phyloP scores from a whole-genome alignment of 805 yeast genomes.

The Candida andamanensis region DNA sequence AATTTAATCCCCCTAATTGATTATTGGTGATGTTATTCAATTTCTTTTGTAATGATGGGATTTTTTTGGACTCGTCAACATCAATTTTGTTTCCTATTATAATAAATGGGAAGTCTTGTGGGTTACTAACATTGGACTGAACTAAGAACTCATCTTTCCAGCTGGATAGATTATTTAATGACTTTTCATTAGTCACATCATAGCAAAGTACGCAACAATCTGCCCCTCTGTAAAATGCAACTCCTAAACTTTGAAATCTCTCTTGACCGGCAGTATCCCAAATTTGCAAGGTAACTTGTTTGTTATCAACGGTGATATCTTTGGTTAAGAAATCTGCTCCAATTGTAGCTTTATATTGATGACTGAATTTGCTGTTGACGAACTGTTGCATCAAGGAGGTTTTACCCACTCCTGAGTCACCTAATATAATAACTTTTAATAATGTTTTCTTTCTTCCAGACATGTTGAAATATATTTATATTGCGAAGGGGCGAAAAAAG shows the following conservation, averaged over 20 bases:
- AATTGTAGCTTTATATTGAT: conserved; percentile 95
- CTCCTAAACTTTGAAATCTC: conserved; percentile 93
- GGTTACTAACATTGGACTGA: conserved; percentile 90
- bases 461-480: too few species aligned
- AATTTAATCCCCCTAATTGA: conserved; percentile 56
- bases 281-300: conserved; percentile 74
- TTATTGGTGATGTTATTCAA: conserved; percentile 41
- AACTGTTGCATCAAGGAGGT: conserved; percentile 96
- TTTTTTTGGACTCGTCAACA: conserved; percentile 84
- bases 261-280: conserved; percentile 99
- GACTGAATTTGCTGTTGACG: conserved; percentile 89
- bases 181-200: conserved; percentile 92
- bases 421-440: conserved; percentile 83
- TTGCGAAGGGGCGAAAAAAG: too few species aligned
- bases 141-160: conserved; percentile 96
- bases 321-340: conserved; percentile 96
- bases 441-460: conserved; percentile 69
- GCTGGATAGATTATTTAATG: conserved; percentile 79
- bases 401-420: conserved; percentile 97
- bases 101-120: conserved; percentile 93
- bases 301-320: conserved; percentile 81
- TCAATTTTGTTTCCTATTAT: conserved; percentile 94
- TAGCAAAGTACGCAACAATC: conserved; percentile 96
- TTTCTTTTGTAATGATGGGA: conserved; percentile 52
- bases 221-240: conserved; percentile 95